Percentiles rank a stretch among this genome's conserved stretches.
Conservation (phyloP, 1,284 basidiomycete species). For the Stygiomarasmius scandens region DNA sequence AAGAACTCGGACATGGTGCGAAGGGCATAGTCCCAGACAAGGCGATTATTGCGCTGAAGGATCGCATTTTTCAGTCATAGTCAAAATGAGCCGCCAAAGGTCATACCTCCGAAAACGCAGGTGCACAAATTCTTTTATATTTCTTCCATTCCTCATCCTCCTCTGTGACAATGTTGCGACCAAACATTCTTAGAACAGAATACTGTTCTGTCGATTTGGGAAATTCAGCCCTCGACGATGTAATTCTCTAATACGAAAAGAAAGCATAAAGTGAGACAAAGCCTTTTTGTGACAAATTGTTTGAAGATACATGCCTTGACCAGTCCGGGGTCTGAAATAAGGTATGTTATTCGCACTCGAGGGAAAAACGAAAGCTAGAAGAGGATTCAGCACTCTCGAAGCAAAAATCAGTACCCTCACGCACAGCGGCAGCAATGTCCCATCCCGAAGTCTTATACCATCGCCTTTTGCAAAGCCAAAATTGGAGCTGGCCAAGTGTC, state of each 20-base stretch:
- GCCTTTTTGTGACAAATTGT: neutral
- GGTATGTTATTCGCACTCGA: neutral
- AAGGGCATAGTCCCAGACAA: constrained; percentile 59
- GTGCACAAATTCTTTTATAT: constrained; percentile 40
- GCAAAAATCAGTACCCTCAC: neutral
- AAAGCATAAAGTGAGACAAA: neutral
- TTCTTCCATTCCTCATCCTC: constrained; percentile 49
- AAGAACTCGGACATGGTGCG: constrained; percentile 44
- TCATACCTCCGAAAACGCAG: constrained; percentile 41
- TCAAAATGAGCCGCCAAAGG: neutral
- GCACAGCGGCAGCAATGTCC: constrained; percentile 4
- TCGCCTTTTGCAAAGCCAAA: constrained; percentile 6
- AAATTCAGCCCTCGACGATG: constrained; percentile 19
- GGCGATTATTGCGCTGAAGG: constrained; percentile 50
- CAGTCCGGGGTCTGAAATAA: neutral
- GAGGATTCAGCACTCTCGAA: neutral
- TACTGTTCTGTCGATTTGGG: constrained; percentile 37
- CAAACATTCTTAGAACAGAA: constrained; percentile 32
- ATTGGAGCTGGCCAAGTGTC: neutral
- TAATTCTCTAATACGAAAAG: neutral
- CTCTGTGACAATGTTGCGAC: constrained; percentile 43
- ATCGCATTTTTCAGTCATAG: neutral
- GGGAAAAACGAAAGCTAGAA: constrained; percentile 1
- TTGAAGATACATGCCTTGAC: neutral
- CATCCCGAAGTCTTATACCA: constrained; percentile 4